Evolutionary conservation across 177 flowering plant species (phyloP), one percentile per base, ranked within the genome.

Genomic region (Tripterygium wilfordii): DNA sequence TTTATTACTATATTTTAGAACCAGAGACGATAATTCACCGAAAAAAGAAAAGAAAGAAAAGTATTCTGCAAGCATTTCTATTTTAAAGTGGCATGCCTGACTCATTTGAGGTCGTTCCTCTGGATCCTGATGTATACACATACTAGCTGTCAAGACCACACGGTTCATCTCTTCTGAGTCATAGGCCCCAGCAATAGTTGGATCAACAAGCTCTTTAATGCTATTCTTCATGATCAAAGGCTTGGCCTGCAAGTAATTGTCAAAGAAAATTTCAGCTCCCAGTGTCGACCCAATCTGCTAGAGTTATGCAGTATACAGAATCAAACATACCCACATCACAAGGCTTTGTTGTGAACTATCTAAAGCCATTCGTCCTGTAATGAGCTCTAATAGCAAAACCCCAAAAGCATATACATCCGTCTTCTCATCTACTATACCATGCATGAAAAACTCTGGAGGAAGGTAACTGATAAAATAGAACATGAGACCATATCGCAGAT

Each of bases 381-480:
- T 78, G 54, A 92, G 72, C 76, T 92, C 98, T 27, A 92, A 54
- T 22, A 92, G 61, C 8, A 92, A 69, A 3, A 92, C 96, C 15
- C 98, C 98, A 48, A 54, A 89, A 16, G 98, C 81, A 63, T 57
- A 92, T 10, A 92, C 85, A 62, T 92, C 98, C 2, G 96, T 92
- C 60, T 88, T 92, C 28, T 92, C 98, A 60, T 92, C 96, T 2
- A 88, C 91, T 39, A 78, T 73, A 10, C 98, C 98, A 52, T 92
- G 83, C 88, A 86, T 74, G 71, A 82, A 79, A 69, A 70, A 79
- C 75, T 92, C 98, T 1, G 98, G 98, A 56, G 98, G 88, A 52
- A 92, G 80, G 54, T 88, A 92, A 27, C 98, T 92, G 85, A 17
- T 40, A 62, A 26, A 36, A 40, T 12, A 16, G 51, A 14, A 38